phyloP scores from a whole-genome alignment of 176 grass and related monocot species.

The Avena sativa region DNA sequence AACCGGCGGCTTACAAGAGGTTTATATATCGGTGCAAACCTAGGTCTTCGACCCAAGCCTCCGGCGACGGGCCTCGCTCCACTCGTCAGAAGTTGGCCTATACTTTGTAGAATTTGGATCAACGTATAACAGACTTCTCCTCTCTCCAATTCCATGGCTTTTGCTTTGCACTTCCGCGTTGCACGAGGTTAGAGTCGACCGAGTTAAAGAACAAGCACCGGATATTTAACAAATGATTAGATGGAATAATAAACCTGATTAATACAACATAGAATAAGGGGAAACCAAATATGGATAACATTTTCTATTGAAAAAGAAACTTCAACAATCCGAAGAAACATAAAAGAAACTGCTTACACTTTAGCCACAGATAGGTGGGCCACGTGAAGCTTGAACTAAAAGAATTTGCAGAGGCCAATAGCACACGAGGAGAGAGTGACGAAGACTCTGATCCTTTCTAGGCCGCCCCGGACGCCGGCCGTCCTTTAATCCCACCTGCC shows the following conservation, averaged over 20 bases:
- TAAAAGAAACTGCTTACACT: not conserved
- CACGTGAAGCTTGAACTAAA: slow-evolving; percentile 9
- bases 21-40: too few species aligned
- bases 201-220: not conserved
- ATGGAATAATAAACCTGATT: not conserved
- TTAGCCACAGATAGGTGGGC: not conserved
- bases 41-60: too few species aligned
- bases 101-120: too few species aligned
- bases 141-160: not conserved
- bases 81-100: too few species aligned
- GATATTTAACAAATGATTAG: not conserved
- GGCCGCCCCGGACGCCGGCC: not conserved
- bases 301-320: not conserved
- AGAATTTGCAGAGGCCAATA: slow-evolving; percentile 32
- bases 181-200: not conserved
- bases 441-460: slow-evolving; percentile 11
- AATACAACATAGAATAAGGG: not conserved
- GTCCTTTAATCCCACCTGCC: slow-evolving; percentile 22
- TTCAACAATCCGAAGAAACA: not conserved
- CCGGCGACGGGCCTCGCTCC: too few species aligned
- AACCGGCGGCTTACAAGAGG: too few species aligned
- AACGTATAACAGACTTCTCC: not conserved
- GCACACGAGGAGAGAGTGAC: slow-evolving; percentile 14
- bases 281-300: not conserved
- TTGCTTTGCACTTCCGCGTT: not conserved